Evolutionary conservation across 371 early-diverging fungal genomes (phyloP), one percentile per base, ranked within the genome.

Genomic region (Conidiobolus incongruus): DNA sequence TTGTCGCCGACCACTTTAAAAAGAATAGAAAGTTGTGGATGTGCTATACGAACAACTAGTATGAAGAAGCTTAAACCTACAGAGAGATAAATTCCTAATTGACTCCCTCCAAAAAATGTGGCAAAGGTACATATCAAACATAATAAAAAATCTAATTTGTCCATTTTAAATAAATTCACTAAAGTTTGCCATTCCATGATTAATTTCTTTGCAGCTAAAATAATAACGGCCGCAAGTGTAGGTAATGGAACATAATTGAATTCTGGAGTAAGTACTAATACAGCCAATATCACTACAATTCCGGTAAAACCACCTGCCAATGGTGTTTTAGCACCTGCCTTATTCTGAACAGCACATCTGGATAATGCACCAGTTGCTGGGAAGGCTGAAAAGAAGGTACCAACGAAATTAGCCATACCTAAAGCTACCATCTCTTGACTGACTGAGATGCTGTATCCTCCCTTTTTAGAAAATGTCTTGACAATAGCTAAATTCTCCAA

Each of bases 291-390:
- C 10, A 89, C 79, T 12, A 83, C 61, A 21, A 60, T 45, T 2
- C 64, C 78, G 1, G 81, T 76, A 55, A 81, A 65, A 17, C 81
- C 54, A 31, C 79, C 77, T 8, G 81, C 79, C n/a, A 79, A 52
- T 0, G 90, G 84, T 0, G 83, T 77, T 34, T 72, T 66, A 24
- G 80, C 84, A 6, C 84, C 83, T 2, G 75, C 66, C 24, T 68
- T 62, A 44, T 69, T 63, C 55, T 81, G 78, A 52, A 86, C 74
- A 23, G 86, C 81, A 0, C 82, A 75, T 44, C 88, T 70, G 13
- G 81, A 79, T 50, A 90, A 85, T 4, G 86, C 79, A 11, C 87
- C 88, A 33, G 87, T 80, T 2, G 75, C 73, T 5, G 88, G 76
- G 57, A 69, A 82, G 0, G 71, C 77, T 37, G 78, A 77, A 54